These are phyloP conservation scores for Ramichloridium luteum DNA, from an alignment of 2,329 filamentous ascomycete genomes.

Conservation along the genomic window DNA sequence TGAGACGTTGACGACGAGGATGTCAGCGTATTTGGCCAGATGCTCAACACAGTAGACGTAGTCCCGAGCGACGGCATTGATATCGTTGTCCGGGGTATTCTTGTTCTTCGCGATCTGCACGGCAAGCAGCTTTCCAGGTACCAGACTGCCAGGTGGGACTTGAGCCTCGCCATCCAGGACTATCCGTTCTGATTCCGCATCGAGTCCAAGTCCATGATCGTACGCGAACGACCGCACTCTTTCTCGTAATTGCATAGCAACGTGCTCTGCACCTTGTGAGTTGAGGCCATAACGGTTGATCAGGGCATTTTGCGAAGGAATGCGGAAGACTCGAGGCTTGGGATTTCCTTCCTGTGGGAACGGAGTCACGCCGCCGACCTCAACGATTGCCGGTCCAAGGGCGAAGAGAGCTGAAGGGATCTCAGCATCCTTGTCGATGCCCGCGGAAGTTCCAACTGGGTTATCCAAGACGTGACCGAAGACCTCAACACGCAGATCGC, in stretches of 20 bases:
- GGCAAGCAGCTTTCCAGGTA: conserved; percentile 62
- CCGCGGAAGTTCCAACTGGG: conserved; percentile 88
- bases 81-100: conserved; percentile 70
- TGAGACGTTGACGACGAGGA: conserved; percentile 96
- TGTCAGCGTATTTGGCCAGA: conserved; percentile 78
- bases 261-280: conserved; percentile 74
- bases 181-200: conserved; percentile 51
- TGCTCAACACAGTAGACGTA: conserved; percentile 84
- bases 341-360: conserved; percentile 80
- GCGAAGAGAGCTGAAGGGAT: conserved; percentile 76
- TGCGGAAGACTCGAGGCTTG: conserved; percentile 73
- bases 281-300: conserved; percentile 96
- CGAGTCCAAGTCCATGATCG: conserved; percentile 51
- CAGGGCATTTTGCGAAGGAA: conserved; percentile 71
- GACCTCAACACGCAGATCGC: conserved; percentile 48
- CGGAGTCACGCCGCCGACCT: conserved; percentile 84
- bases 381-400: conserved; percentile 73
- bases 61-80: conserved; percentile 62
- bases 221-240: conserved; percentile 68
- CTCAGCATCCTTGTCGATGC: conserved; percentile 87
- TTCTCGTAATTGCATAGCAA: conserved; percentile 66
- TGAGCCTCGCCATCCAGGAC: conserved; percentile 65
- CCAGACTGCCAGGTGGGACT: conserved; percentile 73
- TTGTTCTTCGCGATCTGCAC: conserved; percentile 98
- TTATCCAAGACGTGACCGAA: conserved; percentile 70